A percentile compares a stretch with the other conserved stretches of the same genome.
These are phyloP conservation scores for Gnetum montanum DNA, from an alignment of 75 land plant genomes.

Conservation along the genomic window DNA sequence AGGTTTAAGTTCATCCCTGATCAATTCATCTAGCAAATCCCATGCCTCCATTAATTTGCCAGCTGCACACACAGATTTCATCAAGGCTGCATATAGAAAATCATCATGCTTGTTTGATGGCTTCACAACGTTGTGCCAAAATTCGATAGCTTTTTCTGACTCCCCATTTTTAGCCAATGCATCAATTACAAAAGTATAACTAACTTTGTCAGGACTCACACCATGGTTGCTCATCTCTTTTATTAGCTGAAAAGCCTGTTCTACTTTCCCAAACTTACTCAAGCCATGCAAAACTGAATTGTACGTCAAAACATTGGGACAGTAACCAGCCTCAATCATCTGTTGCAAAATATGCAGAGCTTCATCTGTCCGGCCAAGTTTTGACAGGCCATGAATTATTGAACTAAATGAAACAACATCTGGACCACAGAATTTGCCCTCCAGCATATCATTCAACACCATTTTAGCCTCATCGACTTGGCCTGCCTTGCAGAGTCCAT, in stretches of 20 bases:
- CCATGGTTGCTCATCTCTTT: constrained; percentile 26
- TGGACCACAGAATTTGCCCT: constrained; percentile 48
- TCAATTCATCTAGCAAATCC: constrained; percentile 55
- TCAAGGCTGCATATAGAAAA: constrained; percentile 48
- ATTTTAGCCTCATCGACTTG: constrained; percentile 45
- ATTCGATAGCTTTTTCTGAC: constrained; percentile 39
- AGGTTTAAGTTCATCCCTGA: constrained; percentile 43
- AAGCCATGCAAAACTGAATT: constrained; percentile 53
- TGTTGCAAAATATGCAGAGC: constrained; percentile 33
- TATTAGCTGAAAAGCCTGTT: constrained; percentile 37
- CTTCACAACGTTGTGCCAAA: constrained; percentile 53
- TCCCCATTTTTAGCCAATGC: constrained; percentile 30
- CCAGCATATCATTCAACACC: constrained; percentile 51
- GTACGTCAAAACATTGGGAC: constrained; percentile 50
- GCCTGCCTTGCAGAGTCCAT: constrained; percentile 60
- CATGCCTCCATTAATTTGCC: constrained; percentile 48
- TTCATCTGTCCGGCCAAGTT: constrained; percentile 34
- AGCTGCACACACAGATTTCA: constrained; percentile 42
- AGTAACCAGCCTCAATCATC: constrained; percentile 25
- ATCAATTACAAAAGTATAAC: constrained; percentile 33
- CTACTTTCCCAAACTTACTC: constrained; percentile 20
- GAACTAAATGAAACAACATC: constrained; percentile 56
- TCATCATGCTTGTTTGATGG: constrained; percentile 44
- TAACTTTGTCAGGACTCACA: constrained; percentile 33
- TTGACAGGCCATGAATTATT: constrained; percentile 38